Conservation (phyloP, 2,329 filamentous ascomycete species). For the Cytospora mali region DNA sequence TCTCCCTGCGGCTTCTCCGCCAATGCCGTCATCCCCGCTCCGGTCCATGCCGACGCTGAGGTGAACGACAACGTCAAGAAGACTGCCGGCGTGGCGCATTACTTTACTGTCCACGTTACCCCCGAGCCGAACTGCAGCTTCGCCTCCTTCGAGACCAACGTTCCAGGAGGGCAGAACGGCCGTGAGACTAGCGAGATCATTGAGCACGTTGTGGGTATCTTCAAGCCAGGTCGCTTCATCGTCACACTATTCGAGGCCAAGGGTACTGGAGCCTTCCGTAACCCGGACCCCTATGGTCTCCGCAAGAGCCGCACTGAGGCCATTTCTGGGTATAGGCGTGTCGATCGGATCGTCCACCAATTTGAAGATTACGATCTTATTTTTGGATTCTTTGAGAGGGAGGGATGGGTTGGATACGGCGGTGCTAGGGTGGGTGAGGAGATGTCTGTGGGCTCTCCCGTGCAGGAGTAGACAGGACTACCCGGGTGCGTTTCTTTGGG, state of each 20-base stretch:
- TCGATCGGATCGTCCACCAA: conserved; percentile 95
- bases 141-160: conserved; percentile 97
- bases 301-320: conserved; percentile 67
- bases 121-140: conserved; percentile 97
- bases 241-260: conserved; percentile 96
- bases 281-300: conserved; percentile 35
- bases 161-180: conserved; percentile 84
- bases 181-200: conserved; percentile 89
- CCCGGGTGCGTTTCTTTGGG: background rate
- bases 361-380: conserved; percentile 96
- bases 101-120: conserved; percentile 98
- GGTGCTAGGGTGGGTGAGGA: conserved; percentile 58
- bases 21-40: conserved; percentile 89
- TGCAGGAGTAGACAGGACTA: background rate
- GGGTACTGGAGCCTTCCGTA: conserved; percentile 49
- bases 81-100: conserved; percentile 62
- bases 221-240: conserved; percentile 96
- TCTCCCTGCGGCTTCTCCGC: conserved; percentile 96
- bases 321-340: conserved; percentile 82
- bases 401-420: conserved; percentile 68
- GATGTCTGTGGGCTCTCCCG: conserved; percentile 32
- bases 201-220: conserved; percentile 91
- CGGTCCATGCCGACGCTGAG: conserved; percentile 51
- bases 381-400: conserved; percentile 93
- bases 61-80: conserved; percentile 47